Evolutionary conservation across 352 stramenopile species (phyloP).

Genomic region (Albugo laibachii): DNA sequence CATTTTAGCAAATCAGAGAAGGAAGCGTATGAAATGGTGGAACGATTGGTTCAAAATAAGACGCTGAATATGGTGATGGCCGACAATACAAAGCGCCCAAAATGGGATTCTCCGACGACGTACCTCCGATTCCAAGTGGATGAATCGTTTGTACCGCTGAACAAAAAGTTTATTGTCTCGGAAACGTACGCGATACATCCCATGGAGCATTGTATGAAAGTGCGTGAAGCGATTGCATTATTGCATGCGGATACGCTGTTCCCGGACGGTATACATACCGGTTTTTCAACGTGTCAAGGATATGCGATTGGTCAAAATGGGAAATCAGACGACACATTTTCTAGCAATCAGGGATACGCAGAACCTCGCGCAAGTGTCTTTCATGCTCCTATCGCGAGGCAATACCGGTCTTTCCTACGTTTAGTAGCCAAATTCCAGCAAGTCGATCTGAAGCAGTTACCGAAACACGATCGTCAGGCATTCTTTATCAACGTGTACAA

Average conservation of each 20-base stretch:
- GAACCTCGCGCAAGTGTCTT: slow-evolving; percentile 12
- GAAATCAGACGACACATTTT: not conserved
- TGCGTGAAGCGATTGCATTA: slow-evolving; percentile 42
- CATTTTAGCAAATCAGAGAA: slow-evolving; percentile 33
- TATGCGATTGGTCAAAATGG: slow-evolving; percentile 1
- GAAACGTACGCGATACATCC: not conserved
- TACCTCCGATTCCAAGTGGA: slow-evolving; percentile 74
- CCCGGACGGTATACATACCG: slow-evolving; percentile 42
- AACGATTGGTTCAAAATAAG: slow-evolving; percentile 17
- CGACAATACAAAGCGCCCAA: slow-evolving; percentile 21
- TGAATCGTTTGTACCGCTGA: slow-evolving; percentile 55
- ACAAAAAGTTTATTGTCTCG: slow-evolving; percentile 50
- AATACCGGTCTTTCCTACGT: slow-evolving; percentile 65
- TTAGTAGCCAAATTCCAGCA: slow-evolving; percentile 36
- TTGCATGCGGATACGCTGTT: slow-evolving; percentile 46
- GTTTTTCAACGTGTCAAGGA: slow-evolving; percentile 18
- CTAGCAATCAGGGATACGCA: slow-evolving; percentile 8
- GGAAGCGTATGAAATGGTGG: slow-evolving; percentile 21
- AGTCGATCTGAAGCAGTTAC: slow-evolving; percentile 42
- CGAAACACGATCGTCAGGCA: slow-evolving; percentile 66
- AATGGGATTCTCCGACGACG: slow-evolving; percentile 24
- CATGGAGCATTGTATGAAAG: slow-evolving; percentile 51
- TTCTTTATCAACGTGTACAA: slow-evolving; percentile 86
- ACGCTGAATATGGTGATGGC: slow-evolving; percentile 36
- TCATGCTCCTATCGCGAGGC: slow-evolving; percentile 24